phyloP scores from a whole-genome alignment of 2,329 filamentous ascomycete genomes.

The Eutypella sp. region DNA sequence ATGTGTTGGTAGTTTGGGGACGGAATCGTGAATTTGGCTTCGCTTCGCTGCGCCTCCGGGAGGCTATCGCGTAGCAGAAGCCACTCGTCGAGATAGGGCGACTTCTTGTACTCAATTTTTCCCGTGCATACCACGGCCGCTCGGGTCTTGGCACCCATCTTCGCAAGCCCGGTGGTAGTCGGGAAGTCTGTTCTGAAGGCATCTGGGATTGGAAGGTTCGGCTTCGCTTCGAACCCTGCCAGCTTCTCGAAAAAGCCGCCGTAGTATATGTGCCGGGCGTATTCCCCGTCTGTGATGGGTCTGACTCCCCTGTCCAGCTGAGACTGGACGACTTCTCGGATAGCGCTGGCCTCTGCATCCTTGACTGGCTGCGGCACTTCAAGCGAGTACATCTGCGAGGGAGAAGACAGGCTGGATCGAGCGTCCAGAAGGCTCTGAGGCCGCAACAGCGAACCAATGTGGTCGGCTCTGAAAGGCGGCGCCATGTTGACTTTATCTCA shows the following conservation, averaged over 20 bases:
- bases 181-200: conserved; percentile 52
- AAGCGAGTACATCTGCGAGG: conserved; percentile 25
- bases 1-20: conserved; percentile 62
- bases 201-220: conserved; percentile 57
- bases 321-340: conserved; percentile 59
- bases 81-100: conserved; percentile 28
- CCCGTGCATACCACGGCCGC: conserved; percentile 31
- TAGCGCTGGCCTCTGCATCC: conserved; percentile 55
- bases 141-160: conserved; percentile 27
- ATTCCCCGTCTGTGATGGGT: conserved; percentile 66
- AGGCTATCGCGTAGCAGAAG: conserved; percentile 35
- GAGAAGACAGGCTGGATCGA: conserved; percentile 47
- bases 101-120: conserved; percentile 38
- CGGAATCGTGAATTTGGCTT: conserved; percentile 59
- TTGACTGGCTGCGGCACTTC: conserved; percentile 31
- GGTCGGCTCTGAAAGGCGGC: conserved; percentile 65
- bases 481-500: too few species aligned
- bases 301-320: conserved; percentile 60
- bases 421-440: conserved; percentile 57
- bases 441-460: conserved; percentile 66
- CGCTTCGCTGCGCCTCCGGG: conserved; percentile 50
- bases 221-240: conserved; percentile 42
- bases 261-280: conserved; percentile 48
- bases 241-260: conserved; percentile 45
- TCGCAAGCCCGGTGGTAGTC: conserved; percentile 31